Conservation (phyloP, 2,329 filamentous ascomycete species). For the Phialophora verrucosa region DNA sequence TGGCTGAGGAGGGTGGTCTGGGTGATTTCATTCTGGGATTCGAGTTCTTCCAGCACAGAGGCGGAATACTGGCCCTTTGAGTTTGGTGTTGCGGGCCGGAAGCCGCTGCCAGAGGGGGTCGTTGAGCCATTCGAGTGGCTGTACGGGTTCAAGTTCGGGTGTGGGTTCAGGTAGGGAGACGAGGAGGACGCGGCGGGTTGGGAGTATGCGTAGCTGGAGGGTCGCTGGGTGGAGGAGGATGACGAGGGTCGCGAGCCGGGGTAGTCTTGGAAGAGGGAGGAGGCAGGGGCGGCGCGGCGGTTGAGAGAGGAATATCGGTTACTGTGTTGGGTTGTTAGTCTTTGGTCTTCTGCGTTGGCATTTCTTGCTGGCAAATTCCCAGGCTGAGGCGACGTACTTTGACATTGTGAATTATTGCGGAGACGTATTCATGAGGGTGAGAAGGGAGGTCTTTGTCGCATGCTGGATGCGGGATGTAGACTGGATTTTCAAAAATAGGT, state of each 20-base stretch:
- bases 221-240: slow-evolving; percentile 33
- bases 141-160: slow-evolving; percentile 23
- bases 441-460: slow-evolving; percentile 4
- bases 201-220: slow-evolving; percentile 30
- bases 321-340: slow-evolving; percentile 1
- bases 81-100: slow-evolving; percentile 35
- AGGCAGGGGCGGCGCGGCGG: slow-evolving; percentile 62
- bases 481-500: not conserved
- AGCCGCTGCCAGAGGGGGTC: slow-evolving; percentile 19
- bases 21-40: slow-evolving; percentile 93
- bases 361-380: not conserved
- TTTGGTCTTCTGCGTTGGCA: not conserved
- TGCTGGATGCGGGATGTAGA: not conserved
- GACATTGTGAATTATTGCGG: slow-evolving; percentile 27
- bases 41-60: slow-evolving; percentile 87
- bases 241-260: slow-evolving; percentile 38
- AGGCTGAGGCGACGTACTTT: slow-evolving; percentile 20
- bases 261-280: slow-evolving; percentile 68
- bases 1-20: slow-evolving; percentile 46
- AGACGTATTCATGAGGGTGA: slow-evolving; percentile 11
- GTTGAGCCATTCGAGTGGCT: slow-evolving; percentile 14
- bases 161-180: slow-evolving; percentile 29
- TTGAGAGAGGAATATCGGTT: slow-evolving; percentile 68
- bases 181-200: slow-evolving; percentile 22
- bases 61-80: slow-evolving; percentile 86